A percentile compares a stretch with the other conserved stretches of the same genome.
These are phyloP conservation scores for Fusarium sublunatum DNA, from an alignment of 2,329 filamentous ascomycete genomes.

Conservation along the genomic window DNA sequence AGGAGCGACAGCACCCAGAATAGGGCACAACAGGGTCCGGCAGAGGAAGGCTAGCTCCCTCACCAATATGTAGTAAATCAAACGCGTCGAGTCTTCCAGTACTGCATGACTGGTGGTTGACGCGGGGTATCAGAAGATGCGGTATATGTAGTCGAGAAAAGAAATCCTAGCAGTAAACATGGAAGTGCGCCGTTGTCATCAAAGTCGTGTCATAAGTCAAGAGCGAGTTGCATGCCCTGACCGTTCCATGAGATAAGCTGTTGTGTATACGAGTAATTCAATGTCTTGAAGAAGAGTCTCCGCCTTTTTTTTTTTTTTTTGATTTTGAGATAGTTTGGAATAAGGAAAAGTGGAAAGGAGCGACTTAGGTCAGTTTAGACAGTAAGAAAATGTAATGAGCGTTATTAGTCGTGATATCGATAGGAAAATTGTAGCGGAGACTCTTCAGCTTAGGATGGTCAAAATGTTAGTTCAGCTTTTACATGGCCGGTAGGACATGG, in stretches of 20 bases:
- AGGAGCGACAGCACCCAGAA: conserved; percentile 32
- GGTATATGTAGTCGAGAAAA: conserved; percentile 48
- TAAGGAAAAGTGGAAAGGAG: conserved; percentile 50
- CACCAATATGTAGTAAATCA: conserved; percentile 39
- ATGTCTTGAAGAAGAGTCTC: conserved; percentile 40
- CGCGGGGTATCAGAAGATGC: conserved; percentile 48
- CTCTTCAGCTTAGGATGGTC: conserved; percentile 40
- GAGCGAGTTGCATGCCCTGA: conserved; percentile 15
- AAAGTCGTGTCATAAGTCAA: conserved; percentile 46
- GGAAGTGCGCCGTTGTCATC: conserved; percentile 41
- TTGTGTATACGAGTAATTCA: conserved; percentile 6
- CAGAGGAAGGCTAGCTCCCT: conserved; percentile 32
- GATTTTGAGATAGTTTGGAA: conserved; percentile 4
- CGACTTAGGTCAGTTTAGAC: conserved; percentile 48
- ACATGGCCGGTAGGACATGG: conserved; percentile 31
- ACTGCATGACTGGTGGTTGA: conserved; percentile 43
- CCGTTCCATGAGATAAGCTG: conserved; percentile 6
- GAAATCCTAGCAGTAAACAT: conserved; percentile 42
- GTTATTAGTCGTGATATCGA: conserved; percentile 29
- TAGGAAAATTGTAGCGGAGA: conserved; percentile 23
- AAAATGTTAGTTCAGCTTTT: conserved; percentile 30
- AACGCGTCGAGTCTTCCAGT: conserved; percentile 34
- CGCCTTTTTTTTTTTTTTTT: conserved; percentile 34
- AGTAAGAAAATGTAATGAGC: conserved; percentile 42
- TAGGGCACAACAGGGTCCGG: conserved; percentile 31